phyloP scores from a whole-genome alignment of 2,329 filamentous ascomycete genomes.

The Penicillium glabrum region DNA sequence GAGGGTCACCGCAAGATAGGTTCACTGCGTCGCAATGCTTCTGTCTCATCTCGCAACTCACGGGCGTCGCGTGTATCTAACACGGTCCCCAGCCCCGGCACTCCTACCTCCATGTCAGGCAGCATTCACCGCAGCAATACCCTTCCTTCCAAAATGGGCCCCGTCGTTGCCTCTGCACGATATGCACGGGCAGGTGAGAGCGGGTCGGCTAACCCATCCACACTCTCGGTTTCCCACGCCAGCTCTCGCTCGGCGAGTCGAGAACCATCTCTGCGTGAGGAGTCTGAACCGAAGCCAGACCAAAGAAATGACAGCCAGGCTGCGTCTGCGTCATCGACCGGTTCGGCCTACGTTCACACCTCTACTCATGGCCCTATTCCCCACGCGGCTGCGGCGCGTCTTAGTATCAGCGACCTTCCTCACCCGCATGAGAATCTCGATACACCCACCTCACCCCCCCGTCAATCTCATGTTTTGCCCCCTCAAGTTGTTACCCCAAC shows the following conservation, averaged over 20 bases:
- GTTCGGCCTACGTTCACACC: constrained; percentile 29
- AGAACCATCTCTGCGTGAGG: constrained; percentile 23
- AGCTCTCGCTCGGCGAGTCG: constrained; percentile 32
- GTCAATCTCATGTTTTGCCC: not conserved
- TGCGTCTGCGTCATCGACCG: constrained; percentile 15
- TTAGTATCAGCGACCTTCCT: constrained; percentile 12
- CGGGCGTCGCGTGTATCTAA: constrained; percentile 73
- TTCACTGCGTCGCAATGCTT: constrained; percentile 80
- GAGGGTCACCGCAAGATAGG: constrained; percentile 80
- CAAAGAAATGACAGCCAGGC: constrained; percentile 6
- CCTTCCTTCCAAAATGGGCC: constrained; percentile 85
- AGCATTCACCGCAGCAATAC: constrained; percentile 84
- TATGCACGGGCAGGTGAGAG: constrained; percentile 61
- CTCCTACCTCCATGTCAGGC: constrained; percentile 55
- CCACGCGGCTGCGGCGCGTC: constrained; percentile 18
- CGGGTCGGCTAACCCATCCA: constrained; percentile 46
- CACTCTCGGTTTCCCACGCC: constrained; percentile 29
- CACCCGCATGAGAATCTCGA: constrained; percentile 44
- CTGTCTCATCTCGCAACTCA: constrained; percentile 86
- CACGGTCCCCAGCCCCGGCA: constrained; percentile 66
- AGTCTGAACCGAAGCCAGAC: constrained; percentile 4
- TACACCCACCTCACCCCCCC: constrained; percentile 35
- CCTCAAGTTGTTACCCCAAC: constrained; percentile 54
- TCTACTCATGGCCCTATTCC: constrained; percentile 34
- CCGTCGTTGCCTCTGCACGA: constrained; percentile 66